phyloP scores from a whole-genome alignment of 495 filamentous ascomycete genomes.

The Talaromyces stipitatus region DNA sequence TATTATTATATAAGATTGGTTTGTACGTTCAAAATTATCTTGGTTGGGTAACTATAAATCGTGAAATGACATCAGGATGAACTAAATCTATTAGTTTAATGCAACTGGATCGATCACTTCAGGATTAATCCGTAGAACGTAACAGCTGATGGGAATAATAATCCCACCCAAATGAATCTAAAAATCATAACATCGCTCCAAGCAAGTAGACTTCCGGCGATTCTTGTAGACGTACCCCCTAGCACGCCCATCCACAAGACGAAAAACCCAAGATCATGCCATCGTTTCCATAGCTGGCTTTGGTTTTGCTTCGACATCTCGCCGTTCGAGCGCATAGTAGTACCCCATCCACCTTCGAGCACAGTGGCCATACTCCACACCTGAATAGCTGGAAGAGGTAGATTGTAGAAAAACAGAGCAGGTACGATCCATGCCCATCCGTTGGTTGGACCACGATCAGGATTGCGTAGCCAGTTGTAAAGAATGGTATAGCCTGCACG shows the following conservation, averaged over 20 bases:
- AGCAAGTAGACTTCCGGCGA: constrained; percentile 4
- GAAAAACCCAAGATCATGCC: constrained; percentile 20
- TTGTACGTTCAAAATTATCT: too few relatives aligned
- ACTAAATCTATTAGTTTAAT: too few relatives aligned
- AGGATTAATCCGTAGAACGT: constrained; percentile 16
- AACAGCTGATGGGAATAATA: constrained; percentile 9
- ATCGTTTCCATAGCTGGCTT: constrained; percentile 15
- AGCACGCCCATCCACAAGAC: constrained; percentile 22
- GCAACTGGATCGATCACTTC: neutral
- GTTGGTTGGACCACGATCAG: constrained; percentile 14
- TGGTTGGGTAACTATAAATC: too few relatives aligned
- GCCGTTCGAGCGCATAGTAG: constrained; percentile 17
- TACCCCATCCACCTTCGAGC: constrained; percentile 26
- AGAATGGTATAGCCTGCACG: constrained; percentile 18
- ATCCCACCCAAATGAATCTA: neutral
- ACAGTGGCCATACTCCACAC: constrained; percentile 23
- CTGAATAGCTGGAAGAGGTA: constrained; percentile 24
- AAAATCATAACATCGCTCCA: neutral
- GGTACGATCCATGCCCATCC: constrained; percentile 17
- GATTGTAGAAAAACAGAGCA: constrained; percentile 22
- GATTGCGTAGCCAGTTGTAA: constrained; percentile 21
- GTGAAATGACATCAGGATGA: too few relatives aligned
- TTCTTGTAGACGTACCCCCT: constrained; percentile 12
- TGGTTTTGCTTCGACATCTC: constrained; percentile 13
- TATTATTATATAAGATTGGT: too few relatives aligned